phyloP scores from a whole-genome alignment of 306 rosid genomes.

The Quercus ilex region DNA sequence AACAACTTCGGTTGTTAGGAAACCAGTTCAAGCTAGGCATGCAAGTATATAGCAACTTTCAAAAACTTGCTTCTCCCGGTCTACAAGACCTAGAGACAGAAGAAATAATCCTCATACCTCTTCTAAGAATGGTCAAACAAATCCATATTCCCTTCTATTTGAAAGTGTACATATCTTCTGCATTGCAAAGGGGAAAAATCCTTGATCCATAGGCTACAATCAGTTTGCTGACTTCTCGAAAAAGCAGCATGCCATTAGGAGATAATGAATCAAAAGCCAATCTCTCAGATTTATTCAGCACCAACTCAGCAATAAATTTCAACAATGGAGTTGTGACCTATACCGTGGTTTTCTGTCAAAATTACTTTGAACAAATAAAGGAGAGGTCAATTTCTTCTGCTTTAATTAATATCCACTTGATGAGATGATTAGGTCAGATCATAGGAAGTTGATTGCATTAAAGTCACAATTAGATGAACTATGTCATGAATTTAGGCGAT shows the following conservation, averaged over 20 bases:
- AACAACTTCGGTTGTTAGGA: too few species aligned
- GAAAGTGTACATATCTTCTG: slow-evolving; percentile 68
- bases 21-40: too few species aligned
- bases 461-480: too few species aligned
- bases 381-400: too few species aligned
- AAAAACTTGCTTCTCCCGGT: neutral
- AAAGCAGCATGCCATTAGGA: slow-evolving; percentile 90
- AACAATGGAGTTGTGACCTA: slow-evolving; percentile 81
- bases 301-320: slow-evolving; percentile 79
- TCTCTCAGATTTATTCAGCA: slow-evolving; percentile 71
- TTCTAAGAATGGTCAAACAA: slow-evolving; percentile 64
- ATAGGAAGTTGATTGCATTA: too few species aligned
- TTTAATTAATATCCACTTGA: too few species aligned
- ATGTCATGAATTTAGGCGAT: too few species aligned
- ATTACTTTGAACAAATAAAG: neutral
- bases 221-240: slow-evolving; percentile 89
- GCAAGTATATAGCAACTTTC: too few species aligned
- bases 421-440: too few species aligned
- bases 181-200: slow-evolving; percentile 62
- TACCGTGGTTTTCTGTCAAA: slow-evolving; percentile 20
- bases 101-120: slow-evolving; percentile 51
- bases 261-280: slow-evolving; percentile 80
- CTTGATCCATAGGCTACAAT: slow-evolving; percentile 86
- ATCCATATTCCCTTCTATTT: slow-evolving; percentile 92
- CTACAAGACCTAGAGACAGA: neutral